Evolutionary conservation across 139 green algal species (phyloP).

Genomic region (Chlamydomonas incerta): DNA sequence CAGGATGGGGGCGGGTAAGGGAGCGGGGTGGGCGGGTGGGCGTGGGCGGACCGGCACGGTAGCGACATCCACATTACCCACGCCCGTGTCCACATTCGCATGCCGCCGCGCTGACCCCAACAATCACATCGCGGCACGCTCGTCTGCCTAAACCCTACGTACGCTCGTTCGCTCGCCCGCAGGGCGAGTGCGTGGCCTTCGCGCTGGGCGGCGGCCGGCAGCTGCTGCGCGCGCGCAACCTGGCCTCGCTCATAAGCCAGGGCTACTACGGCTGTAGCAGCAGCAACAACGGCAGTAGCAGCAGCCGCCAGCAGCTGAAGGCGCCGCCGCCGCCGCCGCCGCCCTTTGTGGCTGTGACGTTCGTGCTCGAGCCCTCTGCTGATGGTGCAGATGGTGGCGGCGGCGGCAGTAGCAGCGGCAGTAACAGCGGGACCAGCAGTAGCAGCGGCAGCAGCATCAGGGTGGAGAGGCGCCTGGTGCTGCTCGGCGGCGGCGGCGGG

Average conservation of each 20-base stretch:
- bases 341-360: slow-evolving; percentile 21
- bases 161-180: too few relatives aligned
- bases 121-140: too few relatives aligned
- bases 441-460: neutral
- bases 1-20: too few relatives aligned
- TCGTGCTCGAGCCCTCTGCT: neutral
- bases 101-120: too few relatives aligned
- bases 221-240: slow-evolving; percentile 65
- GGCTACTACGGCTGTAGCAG: neutral
- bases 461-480: slow-evolving; percentile 25
- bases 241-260: slow-evolving; percentile 68
- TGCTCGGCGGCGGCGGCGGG: neutral
- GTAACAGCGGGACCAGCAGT: too few relatives aligned
- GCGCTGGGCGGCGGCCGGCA: slow-evolving; percentile 70
- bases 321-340: neutral
- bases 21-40: too few relatives aligned
- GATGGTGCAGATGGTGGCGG: neutral
- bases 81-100: too few relatives aligned
- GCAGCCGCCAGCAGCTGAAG: neutral
- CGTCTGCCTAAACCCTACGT: too few relatives aligned
- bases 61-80: too few relatives aligned
- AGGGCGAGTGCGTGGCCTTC: slow-evolving; percentile 81
- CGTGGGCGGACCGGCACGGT: too few relatives aligned
- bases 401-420: neutral
- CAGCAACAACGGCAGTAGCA: neutral